phyloP scores from a whole-genome alignment of 768 basidiomycete genomes.

The Boletus rufocinnamomeus region DNA sequence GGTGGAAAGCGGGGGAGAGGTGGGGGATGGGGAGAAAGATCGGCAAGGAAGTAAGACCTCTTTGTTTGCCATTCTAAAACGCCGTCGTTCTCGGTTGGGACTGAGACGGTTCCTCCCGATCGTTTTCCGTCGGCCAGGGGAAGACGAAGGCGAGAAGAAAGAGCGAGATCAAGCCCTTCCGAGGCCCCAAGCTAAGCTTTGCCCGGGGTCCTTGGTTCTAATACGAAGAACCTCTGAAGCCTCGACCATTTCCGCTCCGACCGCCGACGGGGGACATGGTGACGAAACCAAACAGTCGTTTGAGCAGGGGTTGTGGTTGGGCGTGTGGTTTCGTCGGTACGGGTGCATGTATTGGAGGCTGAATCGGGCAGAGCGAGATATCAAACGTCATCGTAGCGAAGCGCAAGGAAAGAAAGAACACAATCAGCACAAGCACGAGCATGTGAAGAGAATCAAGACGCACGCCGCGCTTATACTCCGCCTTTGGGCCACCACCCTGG shows the following conservation, averaged over 20 bases:
- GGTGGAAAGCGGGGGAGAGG: slow-evolving; percentile 10
- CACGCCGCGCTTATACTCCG: slow-evolving; percentile 36
- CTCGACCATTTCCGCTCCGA: slow-evolving; percentile 28
- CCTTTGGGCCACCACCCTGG: slow-evolving; percentile 29
- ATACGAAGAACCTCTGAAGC: slow-evolving; percentile 29
- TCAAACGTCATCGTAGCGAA: slow-evolving; percentile 11
- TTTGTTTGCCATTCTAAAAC: slow-evolving; percentile 1
- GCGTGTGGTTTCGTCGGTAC: slow-evolving; percentile 31
- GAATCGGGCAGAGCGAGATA: neutral
- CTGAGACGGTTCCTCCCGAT: neutral
- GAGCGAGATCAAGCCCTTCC: neutral
- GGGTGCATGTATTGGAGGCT: slow-evolving; percentile 33
- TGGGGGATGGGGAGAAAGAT: slow-evolving; percentile 12
- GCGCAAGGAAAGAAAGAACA: slow-evolving; percentile 1
- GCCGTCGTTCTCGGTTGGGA: slow-evolving; percentile 10
- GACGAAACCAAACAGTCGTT: slow-evolving; percentile 32
- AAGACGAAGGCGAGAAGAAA: neutral
- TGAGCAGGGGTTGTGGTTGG: slow-evolving; percentile 33
- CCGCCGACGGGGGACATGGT: slow-evolving; percentile 27
- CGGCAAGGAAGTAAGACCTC: slow-evolving; percentile 6
- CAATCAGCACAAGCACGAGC: slow-evolving; percentile 19
- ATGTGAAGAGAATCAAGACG: slow-evolving; percentile 21
- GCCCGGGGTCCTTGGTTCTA: slow-evolving; percentile 8
- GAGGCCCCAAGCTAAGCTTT: neutral
- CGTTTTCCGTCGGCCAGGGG: neutral